Percentiles rank a stretch among this genome's conserved stretches.
These are phyloP conservation scores for Umbelopsis sp. DNA, from an alignment of 192 early-diverging fungal genomes.

Conservation along the genomic window DNA sequence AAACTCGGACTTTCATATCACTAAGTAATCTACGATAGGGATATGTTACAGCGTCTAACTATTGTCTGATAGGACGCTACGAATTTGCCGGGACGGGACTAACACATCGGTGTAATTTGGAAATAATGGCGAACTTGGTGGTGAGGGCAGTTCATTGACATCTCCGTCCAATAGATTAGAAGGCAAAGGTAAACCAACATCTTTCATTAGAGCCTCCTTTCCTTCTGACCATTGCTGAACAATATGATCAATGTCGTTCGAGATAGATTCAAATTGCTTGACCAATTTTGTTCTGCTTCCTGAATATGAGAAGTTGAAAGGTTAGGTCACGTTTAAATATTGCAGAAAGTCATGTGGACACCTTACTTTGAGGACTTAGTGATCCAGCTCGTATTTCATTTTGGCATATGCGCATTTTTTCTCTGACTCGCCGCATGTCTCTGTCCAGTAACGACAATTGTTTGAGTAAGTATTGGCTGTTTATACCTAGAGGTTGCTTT, in stretches of 20 bases:
- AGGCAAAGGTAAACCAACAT: neutral
- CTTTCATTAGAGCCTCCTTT: neutral
- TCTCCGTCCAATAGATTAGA: neutral
- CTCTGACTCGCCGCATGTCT: neutral
- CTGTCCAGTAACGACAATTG: neutral
- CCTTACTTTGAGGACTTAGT: neutral
- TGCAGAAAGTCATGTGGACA: neutral
- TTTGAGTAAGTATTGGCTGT: neutral
- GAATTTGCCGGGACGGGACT: neutral
- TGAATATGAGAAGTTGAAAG: neutral
- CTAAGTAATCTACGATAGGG: neutral
- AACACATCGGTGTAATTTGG: neutral
- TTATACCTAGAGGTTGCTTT: neutral
- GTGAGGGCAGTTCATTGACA: neutral
- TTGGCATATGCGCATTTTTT: constrained; percentile 1
- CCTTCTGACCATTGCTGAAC: constrained; percentile 3
- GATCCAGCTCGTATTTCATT: constrained; percentile 3
- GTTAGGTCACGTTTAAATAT: neutral
- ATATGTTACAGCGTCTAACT: neutral
- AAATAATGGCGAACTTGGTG: constrained; percentile 4
- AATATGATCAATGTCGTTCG: neutral
- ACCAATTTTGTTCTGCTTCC: constrained; percentile 4
- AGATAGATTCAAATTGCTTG: constrained; percentile 11
- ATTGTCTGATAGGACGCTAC: neutral
- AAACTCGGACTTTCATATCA: no score